Evolutionary conservation across 306 rosid genomes (phyloP), one percentile per base, ranked within the genome.

Genomic region (Cucurbita maxima): DNA sequence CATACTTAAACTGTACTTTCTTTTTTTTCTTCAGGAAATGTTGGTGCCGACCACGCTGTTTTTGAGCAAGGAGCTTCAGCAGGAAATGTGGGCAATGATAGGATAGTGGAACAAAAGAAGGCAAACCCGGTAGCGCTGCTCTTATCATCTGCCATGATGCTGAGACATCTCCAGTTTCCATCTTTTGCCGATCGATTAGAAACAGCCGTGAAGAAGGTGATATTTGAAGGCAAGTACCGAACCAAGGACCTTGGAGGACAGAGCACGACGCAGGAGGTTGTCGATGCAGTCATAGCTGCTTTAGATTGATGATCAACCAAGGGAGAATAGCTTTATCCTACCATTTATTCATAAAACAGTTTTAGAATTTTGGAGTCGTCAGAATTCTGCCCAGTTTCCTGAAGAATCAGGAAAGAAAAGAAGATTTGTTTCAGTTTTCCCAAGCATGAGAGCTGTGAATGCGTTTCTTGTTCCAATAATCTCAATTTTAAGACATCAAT

Each of bases 61-160:
- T 93, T 93, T 58, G 97, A 93, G 90, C 98, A 94, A 87, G 98
- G 98, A 45, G 97, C 97, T 74, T 93, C 97, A 7, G 98, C 98
- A 66, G 97, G 97, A 66, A 93, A 93, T 22, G 96, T 93, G 4
- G 98, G 98, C 16, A 89, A 84, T 48, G 89, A 85, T 7, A 84
- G 80, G 51, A 13, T 85, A 22, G 67, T 80, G 76, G 86, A 83
- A 72, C 85, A 88, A 71, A 82, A 87, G 89, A 89, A 62, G 71
- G 97, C 97, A 14, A 94, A 94, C 77, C 98, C 98, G 1, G 98
- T 87, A 43, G 98, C 98, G 37, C 80, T 94, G 79, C 92, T 94
- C 48, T 90, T 94, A 51, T 90, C 97, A 3, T 94, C 97, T 0
- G 92, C 98, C 80, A 94, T 94, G 97, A 90, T 90, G 98, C 90